A percentile compares a stretch with the other conserved stretches of the same genome.
Conservation (phyloP, 441 rosid species). For the Gossypium schwendimanii region DNA sequence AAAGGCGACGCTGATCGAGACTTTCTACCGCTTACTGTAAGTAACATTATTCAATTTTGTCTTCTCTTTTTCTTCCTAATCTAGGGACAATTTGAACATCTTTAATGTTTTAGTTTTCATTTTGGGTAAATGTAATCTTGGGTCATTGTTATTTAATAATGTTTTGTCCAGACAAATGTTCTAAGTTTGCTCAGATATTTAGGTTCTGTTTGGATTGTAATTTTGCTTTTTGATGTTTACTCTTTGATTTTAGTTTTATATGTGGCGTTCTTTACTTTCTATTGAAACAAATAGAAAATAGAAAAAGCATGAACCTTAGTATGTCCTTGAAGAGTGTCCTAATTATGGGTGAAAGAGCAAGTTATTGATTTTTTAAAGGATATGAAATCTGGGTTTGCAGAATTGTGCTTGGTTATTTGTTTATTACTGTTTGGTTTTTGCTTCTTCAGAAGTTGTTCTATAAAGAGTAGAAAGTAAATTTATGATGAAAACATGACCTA, state of each 20-base stretch:
- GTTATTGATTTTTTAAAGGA: neutral
- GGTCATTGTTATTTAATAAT: neutral
- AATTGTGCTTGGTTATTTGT: neutral
- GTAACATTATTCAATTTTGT: slow-evolving; percentile 5
- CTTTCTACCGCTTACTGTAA: slow-evolving; percentile 85
- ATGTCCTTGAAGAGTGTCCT: neutral
- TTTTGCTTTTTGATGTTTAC: neutral
- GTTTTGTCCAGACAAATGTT: neutral
- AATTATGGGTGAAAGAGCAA: neutral
- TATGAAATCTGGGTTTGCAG: neutral
- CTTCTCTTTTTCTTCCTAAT: neutral
- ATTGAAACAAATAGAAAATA: neutral
- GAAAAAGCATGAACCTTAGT: neutral
- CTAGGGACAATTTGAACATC: neutral
- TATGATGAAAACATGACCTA: neutral
- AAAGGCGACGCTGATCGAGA: slow-evolving; percentile 58
- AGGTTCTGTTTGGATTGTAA: neutral
- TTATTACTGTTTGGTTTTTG: neutral
- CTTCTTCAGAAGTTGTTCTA: neutral
- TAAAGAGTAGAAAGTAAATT: neutral
- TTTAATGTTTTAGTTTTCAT: neutral
- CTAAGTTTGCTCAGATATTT: neutral
- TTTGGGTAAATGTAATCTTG: neutral
- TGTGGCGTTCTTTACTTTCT: neutral
- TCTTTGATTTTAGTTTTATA: neutral